A percentile compares a stretch with the other conserved stretches of the same genome.
Conservation (phyloP, 1,139 yeast species). For the Zygoascus sp. region DNA sequence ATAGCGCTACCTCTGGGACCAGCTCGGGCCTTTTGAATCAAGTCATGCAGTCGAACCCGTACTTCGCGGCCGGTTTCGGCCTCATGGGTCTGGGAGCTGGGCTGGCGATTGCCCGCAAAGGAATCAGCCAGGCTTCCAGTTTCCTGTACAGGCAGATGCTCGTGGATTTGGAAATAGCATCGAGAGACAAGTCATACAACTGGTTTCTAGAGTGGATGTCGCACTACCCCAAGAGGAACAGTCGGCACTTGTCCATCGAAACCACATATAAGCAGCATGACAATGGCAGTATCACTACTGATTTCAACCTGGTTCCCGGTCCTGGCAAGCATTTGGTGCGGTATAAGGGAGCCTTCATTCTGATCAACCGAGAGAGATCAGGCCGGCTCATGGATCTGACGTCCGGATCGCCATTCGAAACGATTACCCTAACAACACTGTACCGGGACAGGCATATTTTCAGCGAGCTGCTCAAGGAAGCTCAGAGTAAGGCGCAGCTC, state of each 20-base stretch:
- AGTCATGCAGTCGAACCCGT: slow-evolving; percentile 71
- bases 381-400: slow-evolving; percentile 86
- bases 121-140: slow-evolving; percentile 57
- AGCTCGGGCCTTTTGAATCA: slow-evolving; percentile 37
- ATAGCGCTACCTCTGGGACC: neutral
- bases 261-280: slow-evolving; percentile 86
- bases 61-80: slow-evolving; percentile 96
- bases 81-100: slow-evolving; percentile 89
- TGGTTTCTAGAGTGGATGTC: slow-evolving; percentile 99
- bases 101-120: slow-evolving; percentile 72
- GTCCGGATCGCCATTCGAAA: slow-evolving; percentile 91
- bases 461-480: slow-evolving; percentile 71
- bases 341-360: slow-evolving; percentile 84
- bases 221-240: slow-evolving; percentile 56
- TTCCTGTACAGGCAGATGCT: slow-evolving; percentile 76
- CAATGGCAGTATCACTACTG: slow-evolving; percentile 85
- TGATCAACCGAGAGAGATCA: slow-evolving; percentile 84
- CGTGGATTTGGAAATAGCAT: slow-evolving; percentile 89
- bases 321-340: slow-evolving; percentile 89
- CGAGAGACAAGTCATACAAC: slow-evolving; percentile 85
- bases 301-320: slow-evolving; percentile 92
- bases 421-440: slow-evolving; percentile 85
- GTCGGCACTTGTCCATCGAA: slow-evolving; percentile 86
- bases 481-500: slow-evolving; percentile 75
- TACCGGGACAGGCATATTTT: slow-evolving; percentile 76